A percentile compares a stretch with the other conserved stretches of the same genome.
Evolutionary conservation across 805 yeast species (phyloP).

Genomic region (Myxozyma kluyveri): DNA sequence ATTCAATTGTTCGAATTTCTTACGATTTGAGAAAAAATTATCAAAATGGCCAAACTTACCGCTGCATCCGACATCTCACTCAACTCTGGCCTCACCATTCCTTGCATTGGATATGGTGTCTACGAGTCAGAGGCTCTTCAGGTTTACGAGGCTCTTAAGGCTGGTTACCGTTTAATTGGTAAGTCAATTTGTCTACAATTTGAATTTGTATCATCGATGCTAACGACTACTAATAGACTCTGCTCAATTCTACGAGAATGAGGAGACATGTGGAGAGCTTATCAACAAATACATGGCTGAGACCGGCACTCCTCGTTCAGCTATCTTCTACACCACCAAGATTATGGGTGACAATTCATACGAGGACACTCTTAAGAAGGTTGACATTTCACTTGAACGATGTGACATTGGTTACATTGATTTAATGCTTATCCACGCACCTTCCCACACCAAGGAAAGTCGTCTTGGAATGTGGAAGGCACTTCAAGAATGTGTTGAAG

Average conservation of each 20-base stretch:
- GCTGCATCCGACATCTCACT: constrained; percentile 9
- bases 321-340: constrained; percentile 66
- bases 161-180: constrained; percentile 70
- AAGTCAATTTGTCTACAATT: neutral
- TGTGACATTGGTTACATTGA: constrained; percentile 69
- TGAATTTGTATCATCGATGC: neutral
- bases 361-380: constrained; percentile 54
- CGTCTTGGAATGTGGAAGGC: constrained; percentile 55
- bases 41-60: constrained; percentile 2
- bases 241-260: constrained; percentile 68
- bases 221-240: constrained; percentile 40
- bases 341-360: constrained; percentile 70
- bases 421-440: constrained; percentile 62
- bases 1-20: too few species aligned
- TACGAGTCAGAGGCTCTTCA: constrained; percentile 35
- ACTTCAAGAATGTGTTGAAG: constrained; percentile 53
- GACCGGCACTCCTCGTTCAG: constrained; percentile 53
- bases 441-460: constrained; percentile 31
- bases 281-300: constrained; percentile 52
- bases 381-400: constrained; percentile 51
- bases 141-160: constrained; percentile 56
- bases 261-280: constrained; percentile 59
- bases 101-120: constrained; percentile 22
- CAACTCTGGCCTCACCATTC: constrained; percentile 11
- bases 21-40: too few species aligned